phyloP scores from a whole-genome alignment of 495 filamentous ascomycete species.

The Lophiostoma macrostomum region DNA sequence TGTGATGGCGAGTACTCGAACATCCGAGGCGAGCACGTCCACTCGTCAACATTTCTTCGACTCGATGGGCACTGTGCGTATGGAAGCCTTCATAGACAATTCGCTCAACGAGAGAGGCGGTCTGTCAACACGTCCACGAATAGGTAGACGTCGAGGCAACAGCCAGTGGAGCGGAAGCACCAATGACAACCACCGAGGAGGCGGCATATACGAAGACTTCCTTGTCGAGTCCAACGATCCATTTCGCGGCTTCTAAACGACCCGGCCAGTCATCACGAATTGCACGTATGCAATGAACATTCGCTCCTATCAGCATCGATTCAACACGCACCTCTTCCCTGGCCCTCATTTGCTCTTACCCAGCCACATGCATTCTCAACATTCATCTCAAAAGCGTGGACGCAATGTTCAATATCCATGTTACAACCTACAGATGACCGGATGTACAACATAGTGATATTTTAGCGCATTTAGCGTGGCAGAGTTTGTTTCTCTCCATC shows the following conservation, averaged over 20 bases:
- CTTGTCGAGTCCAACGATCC: constrained; percentile 26
- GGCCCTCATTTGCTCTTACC: background rate
- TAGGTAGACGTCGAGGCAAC: constrained; percentile 29
- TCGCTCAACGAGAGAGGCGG: constrained; percentile 31
- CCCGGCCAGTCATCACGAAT: background rate
- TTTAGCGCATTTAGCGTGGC: background rate
- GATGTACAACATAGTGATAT: too few species aligned
- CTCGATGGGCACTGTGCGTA: constrained; percentile 84
- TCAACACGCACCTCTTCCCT: background rate
- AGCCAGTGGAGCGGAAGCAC: constrained; percentile 36
- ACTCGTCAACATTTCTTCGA: constrained; percentile 61
- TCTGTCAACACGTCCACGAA: constrained; percentile 14
- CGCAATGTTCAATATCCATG: too few species aligned
- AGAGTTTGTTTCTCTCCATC: background rate
- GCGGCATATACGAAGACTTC: constrained; percentile 33
- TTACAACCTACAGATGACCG: too few species aligned
- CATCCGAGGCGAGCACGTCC: constrained; percentile 36
- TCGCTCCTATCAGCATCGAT: background rate
- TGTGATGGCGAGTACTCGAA: constrained; percentile 29
- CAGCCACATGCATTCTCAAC: background rate
- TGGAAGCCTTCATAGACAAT: constrained; percentile 89
- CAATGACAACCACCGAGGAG: constrained; percentile 27
- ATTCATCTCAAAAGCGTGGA: too few species aligned
- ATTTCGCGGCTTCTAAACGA: constrained; percentile 29
- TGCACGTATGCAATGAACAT: background rate